A percentile compares a stretch with the other conserved stretches of the same genome.
Evolutionary conservation across 305 asterid genomes (phyloP).

Genomic region (Euphrasia arctica): DNA sequence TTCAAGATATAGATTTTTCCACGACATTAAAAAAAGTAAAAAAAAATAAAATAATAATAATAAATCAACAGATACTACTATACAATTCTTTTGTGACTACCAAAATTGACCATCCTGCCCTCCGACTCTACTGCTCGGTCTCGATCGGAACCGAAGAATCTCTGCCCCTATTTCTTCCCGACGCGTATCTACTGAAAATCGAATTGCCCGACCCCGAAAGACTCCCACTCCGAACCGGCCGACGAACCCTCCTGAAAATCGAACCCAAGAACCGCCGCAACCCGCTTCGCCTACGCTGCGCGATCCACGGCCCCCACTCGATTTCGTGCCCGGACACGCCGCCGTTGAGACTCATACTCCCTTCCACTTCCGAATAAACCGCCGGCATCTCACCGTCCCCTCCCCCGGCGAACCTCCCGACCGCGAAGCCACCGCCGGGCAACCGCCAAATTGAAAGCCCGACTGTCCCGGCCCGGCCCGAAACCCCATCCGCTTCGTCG

Average conservation of each 20-base stretch:
- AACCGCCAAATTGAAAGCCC: conserved; percentile 45
- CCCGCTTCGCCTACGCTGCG: conserved; percentile 29
- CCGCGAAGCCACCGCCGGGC: background rate
- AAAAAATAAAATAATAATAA: background rate
- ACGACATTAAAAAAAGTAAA: background rate
- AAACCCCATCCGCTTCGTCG: conserved; percentile 26
- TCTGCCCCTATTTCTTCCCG: conserved; percentile 41
- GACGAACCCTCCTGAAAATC: conserved; percentile 30
- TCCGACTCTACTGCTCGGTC: conserved; percentile 23
- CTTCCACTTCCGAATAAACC: conserved; percentile 47
- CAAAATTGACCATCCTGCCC: conserved; percentile 26
- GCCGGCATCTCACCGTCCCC: conserved; percentile 40
- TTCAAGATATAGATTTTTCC: too few relatives aligned
- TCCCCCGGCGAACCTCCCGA: conserved; percentile 47
- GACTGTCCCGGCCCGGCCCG: conserved; percentile 33
- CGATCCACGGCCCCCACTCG: conserved; percentile 42
- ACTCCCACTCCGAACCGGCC: conserved; percentile 29
- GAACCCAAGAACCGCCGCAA: conserved; percentile 37
- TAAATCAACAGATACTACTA: background rate
- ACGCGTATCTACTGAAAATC: conserved; percentile 33
- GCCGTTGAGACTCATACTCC: conserved; percentile 34
- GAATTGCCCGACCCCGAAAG: conserved; percentile 29
- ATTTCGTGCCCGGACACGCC: conserved; percentile 29
- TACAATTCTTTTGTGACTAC: background rate
- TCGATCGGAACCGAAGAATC: conserved; percentile 24